phyloP scores from a whole-genome alignment of 441 rosid genomes.

The Erodium moschatum region DNA sequence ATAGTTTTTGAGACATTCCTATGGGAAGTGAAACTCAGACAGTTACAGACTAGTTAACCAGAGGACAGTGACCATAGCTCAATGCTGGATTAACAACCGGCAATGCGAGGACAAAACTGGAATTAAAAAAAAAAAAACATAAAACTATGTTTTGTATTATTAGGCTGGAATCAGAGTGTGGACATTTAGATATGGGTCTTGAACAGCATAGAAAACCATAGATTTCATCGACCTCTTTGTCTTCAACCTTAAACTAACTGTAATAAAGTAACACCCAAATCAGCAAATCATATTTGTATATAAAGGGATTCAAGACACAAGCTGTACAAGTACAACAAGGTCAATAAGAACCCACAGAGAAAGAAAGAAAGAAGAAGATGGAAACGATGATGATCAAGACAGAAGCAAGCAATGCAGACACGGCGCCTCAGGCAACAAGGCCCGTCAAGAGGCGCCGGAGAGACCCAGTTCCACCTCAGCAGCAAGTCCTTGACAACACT shows the following conservation, averaged over 20 bases:
- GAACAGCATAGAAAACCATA: background rate
- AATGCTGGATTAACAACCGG: no score
- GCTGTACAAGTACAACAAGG: conserved; percentile 5
- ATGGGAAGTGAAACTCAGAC: no score
- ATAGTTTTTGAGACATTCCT: no score
- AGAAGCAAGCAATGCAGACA: conserved; percentile 21
- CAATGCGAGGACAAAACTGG: no score
- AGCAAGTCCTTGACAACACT: conserved; percentile 3
- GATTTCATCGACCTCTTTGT: conserved; percentile 28
- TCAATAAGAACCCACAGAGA: background rate
- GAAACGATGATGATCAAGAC: conserved; percentile 32
- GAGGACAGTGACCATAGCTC: no score
- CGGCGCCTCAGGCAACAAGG: conserved; percentile 11
- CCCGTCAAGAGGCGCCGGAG: conserved; percentile 45
- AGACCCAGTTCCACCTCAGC: conserved; percentile 22
- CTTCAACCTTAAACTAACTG: conserved; percentile 14
- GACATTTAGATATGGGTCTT: no score
- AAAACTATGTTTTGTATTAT: no score
- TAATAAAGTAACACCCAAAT: conserved; percentile 22
- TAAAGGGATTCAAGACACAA: background rate
- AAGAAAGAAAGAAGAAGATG: conserved; percentile 18
- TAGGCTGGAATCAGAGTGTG: no score
- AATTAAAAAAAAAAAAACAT: no score
- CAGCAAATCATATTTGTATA: conserved; percentile 20
- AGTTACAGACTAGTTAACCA: no score